Base-by-base conservation (phyloP, 1,284 basidiomycete genomes). In the Ganoderma multipileum region DNA sequence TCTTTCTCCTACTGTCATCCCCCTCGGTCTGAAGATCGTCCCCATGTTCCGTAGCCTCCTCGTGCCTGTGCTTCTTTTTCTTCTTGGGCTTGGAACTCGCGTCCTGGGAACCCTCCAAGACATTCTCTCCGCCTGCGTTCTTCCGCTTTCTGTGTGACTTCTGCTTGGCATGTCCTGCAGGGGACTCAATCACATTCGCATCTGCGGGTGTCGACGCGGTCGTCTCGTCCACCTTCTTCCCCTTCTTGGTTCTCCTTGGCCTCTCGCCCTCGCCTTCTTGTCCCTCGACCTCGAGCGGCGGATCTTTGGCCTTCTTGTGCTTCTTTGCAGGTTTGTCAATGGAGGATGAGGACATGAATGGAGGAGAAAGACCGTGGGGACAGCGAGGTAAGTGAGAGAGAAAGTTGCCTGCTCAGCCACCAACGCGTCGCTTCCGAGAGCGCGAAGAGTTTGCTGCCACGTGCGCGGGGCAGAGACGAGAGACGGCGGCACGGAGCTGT, bases 31-130 rank as follows among this genome's bases (percentile, higher is more conserved):
- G 36, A 62, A 18, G 16, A 38, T 16, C 60, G 8, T 30, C 26
- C 61, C 9, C 52, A 62, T 76, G 66, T 66, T 65, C 55, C 20
- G n/a, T 55, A 50, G 42, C 55, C 71, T 68, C 71, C 74, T 77
- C 65, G 44, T 61, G 62, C 28, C 52, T 71, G 26, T 69, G 68
- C 44, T 74, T 73, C 69, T 75, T 75, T 57, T 71, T 71, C 68
- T 75, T 68, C 68, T 69, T 54, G 41, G 52, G 41, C 26, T 66
- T n/a, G 20, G 18, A 44, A 36, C 69, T 65, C 18, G 33, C 11
- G 30, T 65, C 3, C 63, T 50, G 30, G 41, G 39, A 47, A n/a
- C n/a, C 14, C 12, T 57, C 65, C 23, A n/a, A 16, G 18, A 2
- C 39, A 26, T 62, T 59, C 52, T 61, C 65, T 3, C 64, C 68